A percentile compares a stretch with the other conserved stretches of the same genome.
These are phyloP conservation scores for Penicillium goetzii DNA, from an alignment of 495 filamentous ascomycete species.

Conservation along the genomic window DNA sequence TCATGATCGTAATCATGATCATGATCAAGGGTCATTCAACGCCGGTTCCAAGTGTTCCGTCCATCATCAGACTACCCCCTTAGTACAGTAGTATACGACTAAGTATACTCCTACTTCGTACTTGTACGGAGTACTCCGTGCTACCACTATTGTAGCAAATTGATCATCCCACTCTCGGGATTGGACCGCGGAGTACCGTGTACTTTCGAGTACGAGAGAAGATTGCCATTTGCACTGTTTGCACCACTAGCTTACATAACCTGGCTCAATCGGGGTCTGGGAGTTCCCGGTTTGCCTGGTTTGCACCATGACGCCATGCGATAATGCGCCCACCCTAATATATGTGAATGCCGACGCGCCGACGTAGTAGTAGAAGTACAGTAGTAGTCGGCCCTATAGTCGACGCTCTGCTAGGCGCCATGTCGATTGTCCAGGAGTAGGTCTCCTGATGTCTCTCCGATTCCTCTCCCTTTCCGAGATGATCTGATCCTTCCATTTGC, in stretches of 20 bases:
- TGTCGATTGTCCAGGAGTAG: conserved; percentile 32
- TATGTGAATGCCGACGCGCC: not conserved
- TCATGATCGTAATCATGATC: not conserved
- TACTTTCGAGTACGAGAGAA: conserved; percentile 10
- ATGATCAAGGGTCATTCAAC: not conserved
- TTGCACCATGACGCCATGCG: conserved; percentile 28
- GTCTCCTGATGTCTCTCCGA: conserved; percentile 4
- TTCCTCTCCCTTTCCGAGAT: not conserved
- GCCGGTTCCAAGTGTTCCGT: not conserved
- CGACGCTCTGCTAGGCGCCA: conserved; percentile 19
- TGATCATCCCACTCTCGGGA: not conserved
- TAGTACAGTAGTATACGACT: not conserved
- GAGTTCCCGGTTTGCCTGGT: conserved; percentile 8
- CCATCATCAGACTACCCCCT: not conserved
- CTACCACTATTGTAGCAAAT: not conserved
- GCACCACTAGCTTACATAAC: conserved; percentile 5
- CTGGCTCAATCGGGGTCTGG: not conserved
- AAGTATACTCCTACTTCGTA: not conserved
- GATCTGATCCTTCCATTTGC: conserved; percentile 11
- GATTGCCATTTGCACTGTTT: conserved; percentile 20
- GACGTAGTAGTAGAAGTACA: not conserved
- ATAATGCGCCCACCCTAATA: not conserved
- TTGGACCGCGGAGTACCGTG: conserved; percentile 17
- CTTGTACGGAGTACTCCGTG: too few relatives aligned
- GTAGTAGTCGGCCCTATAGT: not conserved